Percentiles rank a stretch among this genome's conserved stretches.
These are phyloP conservation scores for Tuber indicum DNA, from an alignment of 495 filamentous ascomycete genomes.

Conservation along the genomic window DNA sequence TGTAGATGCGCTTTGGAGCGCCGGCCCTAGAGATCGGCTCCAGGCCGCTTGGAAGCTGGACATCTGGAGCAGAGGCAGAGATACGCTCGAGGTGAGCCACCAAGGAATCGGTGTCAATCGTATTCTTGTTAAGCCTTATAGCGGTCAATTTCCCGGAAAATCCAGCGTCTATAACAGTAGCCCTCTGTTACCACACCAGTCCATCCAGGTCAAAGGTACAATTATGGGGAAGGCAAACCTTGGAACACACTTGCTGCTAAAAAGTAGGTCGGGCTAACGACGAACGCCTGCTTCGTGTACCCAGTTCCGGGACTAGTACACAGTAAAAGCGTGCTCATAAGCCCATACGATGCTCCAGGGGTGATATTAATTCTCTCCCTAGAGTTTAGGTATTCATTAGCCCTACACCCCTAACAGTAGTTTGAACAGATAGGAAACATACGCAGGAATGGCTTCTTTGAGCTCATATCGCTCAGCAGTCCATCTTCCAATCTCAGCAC, in stretches of 20 bases:
- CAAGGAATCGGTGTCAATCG: conserved; percentile 28
- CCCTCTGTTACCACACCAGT: background rate
- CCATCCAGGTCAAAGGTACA: background rate
- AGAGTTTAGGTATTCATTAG: conserved; percentile 28
- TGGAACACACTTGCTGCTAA: conserved; percentile 72
- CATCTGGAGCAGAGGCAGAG: conserved; percentile 18
- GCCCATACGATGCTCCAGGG: conserved; percentile 68
- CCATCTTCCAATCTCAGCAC: conserved; percentile 62
- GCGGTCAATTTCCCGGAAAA: conserved; percentile 32
- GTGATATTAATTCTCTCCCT: conserved; percentile 67
- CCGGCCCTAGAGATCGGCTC: conserved; percentile 47
- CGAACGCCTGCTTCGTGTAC: conserved; percentile 70
- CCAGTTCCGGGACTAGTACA: conserved; percentile 63
- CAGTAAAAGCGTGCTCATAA: conserved; percentile 63
- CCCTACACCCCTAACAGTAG: conserved; percentile 5
- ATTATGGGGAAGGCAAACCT: conserved; percentile 58
- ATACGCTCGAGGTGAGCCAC: conserved; percentile 12
- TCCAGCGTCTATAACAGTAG: conserved; percentile 28
- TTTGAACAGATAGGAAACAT: background rate
- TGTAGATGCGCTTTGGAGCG: conserved; percentile 52
- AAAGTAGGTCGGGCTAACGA: conserved; percentile 73
- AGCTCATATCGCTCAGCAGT: conserved; percentile 54
- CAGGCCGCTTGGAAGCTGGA: conserved; percentile 25
- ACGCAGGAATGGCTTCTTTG: conserved; percentile 22
- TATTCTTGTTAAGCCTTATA: conserved; percentile 15